phyloP scores from a whole-genome alignment of 176 grass and related monocot genomes.

The Phyllostachys edulis region DNA sequence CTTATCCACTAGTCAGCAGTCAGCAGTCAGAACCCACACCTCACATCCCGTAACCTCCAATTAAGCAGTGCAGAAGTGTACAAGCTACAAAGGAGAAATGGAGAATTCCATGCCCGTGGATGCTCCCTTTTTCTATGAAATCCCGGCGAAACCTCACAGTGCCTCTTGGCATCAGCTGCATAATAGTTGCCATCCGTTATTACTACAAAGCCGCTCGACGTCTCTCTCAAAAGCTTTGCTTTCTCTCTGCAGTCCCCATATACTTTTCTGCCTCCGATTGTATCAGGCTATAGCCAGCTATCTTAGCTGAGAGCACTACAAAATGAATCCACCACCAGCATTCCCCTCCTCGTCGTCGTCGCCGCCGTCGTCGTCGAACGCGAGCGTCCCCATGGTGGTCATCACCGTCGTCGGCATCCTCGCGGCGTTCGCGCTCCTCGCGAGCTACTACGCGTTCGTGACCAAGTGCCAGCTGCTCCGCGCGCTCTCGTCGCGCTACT shows the following conservation, averaged over 20 bases:
- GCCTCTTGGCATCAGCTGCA: not conserved
- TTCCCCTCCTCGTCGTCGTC: constrained; percentile 20
- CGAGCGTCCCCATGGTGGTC: constrained; percentile 64
- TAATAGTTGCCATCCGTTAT: not conserved
- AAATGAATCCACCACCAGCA: constrained; percentile 45
- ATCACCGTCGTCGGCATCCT: constrained; percentile 80
- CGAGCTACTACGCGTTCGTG: constrained; percentile 86
- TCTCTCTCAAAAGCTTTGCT: constrained; percentile 21
- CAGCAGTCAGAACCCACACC: not conserved
- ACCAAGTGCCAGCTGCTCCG: constrained; percentile 64
- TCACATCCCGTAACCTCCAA: not conserved
- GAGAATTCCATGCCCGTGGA: not conserved
- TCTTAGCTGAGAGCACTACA: not conserved
- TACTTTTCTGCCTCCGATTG: constrained; percentile 17
- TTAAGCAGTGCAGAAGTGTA: not conserved
- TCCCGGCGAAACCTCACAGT: not conserved
- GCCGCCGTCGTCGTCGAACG: constrained; percentile 30
- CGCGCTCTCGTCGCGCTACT: constrained; percentile 1
- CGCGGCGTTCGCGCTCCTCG: constrained; percentile 69
- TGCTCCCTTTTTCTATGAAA: not conserved
- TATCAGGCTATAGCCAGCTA: constrained; percentile 4
- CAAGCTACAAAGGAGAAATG: not conserved
- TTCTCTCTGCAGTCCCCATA: not conserved
- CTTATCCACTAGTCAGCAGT: not conserved
- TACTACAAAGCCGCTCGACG: constrained; percentile 39